phyloP scores from a whole-genome alignment of 257 asterid species.

The Ocimum tenuiflorum region DNA sequence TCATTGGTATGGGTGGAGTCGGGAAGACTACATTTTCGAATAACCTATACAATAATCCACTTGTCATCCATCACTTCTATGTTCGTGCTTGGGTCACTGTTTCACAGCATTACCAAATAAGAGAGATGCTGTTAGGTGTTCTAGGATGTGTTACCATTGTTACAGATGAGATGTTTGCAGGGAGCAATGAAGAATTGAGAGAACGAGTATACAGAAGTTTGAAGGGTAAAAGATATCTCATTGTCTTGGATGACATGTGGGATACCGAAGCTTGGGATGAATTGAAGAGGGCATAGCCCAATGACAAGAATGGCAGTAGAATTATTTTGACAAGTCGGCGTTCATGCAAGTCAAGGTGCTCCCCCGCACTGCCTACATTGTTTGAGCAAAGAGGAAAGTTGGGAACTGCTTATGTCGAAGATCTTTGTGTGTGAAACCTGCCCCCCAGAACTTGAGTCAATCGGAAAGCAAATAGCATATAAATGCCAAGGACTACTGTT shows the following conservation, averaged over 20 bases:
- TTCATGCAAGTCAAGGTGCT: background rate
- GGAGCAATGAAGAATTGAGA: background rate
- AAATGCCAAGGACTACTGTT: constrained; percentile 29
- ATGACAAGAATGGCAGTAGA: constrained; percentile 24
- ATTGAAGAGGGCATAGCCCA: constrained; percentile 13
- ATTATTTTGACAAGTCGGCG: constrained; percentile 20
- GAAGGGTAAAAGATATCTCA: constrained; percentile 18
- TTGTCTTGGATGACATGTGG: constrained; percentile 31
- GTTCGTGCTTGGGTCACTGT: background rate
- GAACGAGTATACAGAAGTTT: constrained; percentile 10
- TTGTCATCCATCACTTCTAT: background rate
- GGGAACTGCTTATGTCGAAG: constrained; percentile 20
- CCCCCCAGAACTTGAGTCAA: background rate
- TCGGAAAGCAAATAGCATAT: constrained; percentile 21
- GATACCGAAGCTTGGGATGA: constrained; percentile 22
- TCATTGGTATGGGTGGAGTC: background rate
- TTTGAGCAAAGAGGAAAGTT: constrained; percentile 15
- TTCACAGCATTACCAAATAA: background rate
- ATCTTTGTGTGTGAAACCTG: background rate
- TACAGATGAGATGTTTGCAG: background rate
- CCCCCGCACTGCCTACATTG: background rate
- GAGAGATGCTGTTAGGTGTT: constrained; percentile 5
- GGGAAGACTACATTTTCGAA: background rate
- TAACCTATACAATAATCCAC: background rate
- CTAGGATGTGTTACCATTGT: background rate